These are phyloP conservation scores for Aspergillus funiculosus DNA, from an alignment of 495 filamentous ascomycete species.

Conservation along the genomic window DNA sequence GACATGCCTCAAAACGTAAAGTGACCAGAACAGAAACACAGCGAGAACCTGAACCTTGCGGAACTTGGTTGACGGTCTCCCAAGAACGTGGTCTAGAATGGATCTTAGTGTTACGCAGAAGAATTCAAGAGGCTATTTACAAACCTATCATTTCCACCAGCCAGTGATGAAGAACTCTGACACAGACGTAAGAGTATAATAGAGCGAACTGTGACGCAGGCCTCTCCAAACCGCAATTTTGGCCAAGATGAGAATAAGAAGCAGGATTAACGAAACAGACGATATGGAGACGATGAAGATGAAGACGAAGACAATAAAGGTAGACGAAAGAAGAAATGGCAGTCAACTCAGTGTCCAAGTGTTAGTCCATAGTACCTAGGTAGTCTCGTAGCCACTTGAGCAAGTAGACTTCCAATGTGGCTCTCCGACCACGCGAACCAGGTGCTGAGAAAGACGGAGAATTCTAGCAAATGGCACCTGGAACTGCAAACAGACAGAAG, in stretches of 20 bases:
- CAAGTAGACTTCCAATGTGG: too few species aligned
- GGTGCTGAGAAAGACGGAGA: not conserved
- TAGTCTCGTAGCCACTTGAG: too few species aligned
- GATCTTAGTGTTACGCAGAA: constrained; percentile 1
- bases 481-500: not conserved
- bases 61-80: constrained; percentile 82
- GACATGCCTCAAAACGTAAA: constrained; percentile 67
- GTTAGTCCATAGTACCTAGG: too few species aligned
- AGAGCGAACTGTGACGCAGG: too few species aligned
- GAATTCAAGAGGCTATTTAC: not conserved
- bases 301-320: too few species aligned
- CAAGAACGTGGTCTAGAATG: constrained; percentile 75
- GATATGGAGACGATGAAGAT: too few species aligned
- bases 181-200: not conserved
- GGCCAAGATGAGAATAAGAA: too few species aligned
- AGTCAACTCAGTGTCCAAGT: too few species aligned
- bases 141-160: constrained; percentile 35
- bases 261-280: too few species aligned
- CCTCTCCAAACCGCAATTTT: too few species aligned
- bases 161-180: not conserved
- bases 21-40: constrained; percentile 85
- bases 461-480: not conserved
- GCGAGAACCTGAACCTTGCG: constrained; percentile 89
- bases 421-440: too few species aligned
- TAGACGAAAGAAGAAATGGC: too few species aligned